These are phyloP conservation scores for Tetrapisispora fleetii DNA, from an alignment of 805 yeast species.

Conservation along the genomic window DNA sequence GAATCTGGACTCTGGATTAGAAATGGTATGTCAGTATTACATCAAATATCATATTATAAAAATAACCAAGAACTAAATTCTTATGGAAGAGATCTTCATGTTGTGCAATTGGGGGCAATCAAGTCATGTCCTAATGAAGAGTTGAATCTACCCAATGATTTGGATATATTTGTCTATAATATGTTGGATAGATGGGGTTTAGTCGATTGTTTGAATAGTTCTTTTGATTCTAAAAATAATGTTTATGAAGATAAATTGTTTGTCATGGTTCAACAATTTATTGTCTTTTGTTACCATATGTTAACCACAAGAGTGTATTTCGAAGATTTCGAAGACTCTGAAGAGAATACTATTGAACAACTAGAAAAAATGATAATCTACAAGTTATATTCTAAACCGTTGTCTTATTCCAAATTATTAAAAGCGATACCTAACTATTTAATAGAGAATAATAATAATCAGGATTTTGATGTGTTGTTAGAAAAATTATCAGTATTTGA, in stretches of 20 bases:
- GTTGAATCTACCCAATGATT: not conserved
- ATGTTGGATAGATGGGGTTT: constrained; percentile 54
- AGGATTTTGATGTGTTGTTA: constrained; percentile 40
- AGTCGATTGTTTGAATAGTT: constrained; percentile 37
- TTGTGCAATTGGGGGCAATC: constrained; percentile 48
- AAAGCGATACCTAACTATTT: constrained; percentile 28
- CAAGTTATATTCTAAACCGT: constrained; percentile 41
- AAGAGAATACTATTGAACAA: constrained; percentile 23
- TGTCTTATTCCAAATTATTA: constrained; percentile 42
- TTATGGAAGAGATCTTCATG: constrained; percentile 63
- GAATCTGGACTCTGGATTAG: constrained; percentile 63
- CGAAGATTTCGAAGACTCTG: constrained; percentile 31
- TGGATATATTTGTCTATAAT: constrained; percentile 31
- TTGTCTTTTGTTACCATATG: constrained; percentile 58
- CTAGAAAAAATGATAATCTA: constrained; percentile 40
- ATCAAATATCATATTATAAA: constrained; percentile 41
- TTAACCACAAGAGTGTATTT: constrained; percentile 62
- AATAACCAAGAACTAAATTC: constrained; percentile 43
- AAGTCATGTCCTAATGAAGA: not conserved
- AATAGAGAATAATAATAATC: constrained; percentile 25
- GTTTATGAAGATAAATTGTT: constrained; percentile 40
- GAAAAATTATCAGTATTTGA: constrained; percentile 49
- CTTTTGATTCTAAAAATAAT: constrained; percentile 31
- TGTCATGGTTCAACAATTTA: constrained; percentile 68
- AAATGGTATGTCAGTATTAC: constrained; percentile 49